These are phyloP conservation scores for Zizania palustris DNA, from an alignment of 202 grass and related monocot species.

Conservation along the genomic window DNA sequence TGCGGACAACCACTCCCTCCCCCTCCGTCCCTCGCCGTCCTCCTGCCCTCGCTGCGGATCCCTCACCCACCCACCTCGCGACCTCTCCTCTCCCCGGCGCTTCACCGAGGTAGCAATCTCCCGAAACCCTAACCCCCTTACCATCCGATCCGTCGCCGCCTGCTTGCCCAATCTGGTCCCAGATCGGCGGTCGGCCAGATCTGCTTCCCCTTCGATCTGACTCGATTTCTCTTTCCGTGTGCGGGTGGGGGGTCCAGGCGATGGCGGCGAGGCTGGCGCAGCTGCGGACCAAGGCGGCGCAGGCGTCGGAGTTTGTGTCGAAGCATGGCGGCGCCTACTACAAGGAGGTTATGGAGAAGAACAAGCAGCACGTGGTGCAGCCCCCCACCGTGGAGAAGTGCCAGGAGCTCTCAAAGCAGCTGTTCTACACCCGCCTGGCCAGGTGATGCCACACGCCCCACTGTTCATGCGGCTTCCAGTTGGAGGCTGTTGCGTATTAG, in stretches of 20 bases:
- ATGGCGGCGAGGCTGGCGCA: conserved; percentile 88
- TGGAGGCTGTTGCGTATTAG: not conserved
- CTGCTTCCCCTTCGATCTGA: conserved; percentile 26
- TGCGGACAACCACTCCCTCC: too few species aligned
- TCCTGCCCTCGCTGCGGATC: conserved; percentile 25
- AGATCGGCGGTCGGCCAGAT: conserved; percentile 45
- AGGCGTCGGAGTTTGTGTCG: conserved; percentile 57
- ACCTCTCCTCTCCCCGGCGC: conserved; percentile 24
- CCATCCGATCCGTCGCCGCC: not conserved
- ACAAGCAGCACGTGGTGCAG: conserved; percentile 80
- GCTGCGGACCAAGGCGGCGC: conserved; percentile 62
- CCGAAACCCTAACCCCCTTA: not conserved
- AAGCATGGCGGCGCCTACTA: conserved; percentile 68
- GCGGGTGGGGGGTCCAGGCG: conserved; percentile 19
- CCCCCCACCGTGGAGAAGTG: conserved; percentile 80
- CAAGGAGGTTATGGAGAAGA: conserved; percentile 85
- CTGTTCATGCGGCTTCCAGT: not conserved
- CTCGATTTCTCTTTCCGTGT: not conserved
- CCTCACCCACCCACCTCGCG: conserved; percentile 15
- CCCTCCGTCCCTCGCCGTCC: conserved; percentile 27
- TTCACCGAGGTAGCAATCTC: conserved; percentile 35
- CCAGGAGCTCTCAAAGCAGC: conserved; percentile 88
- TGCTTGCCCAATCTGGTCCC: not conserved
- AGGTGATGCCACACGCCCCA: conserved; percentile 46
- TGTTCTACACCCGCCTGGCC: conserved; percentile 91